phyloP scores from a whole-genome alignment of 2,329 filamentous ascomycete genomes.

The Neofusicoccum laricinum region DNA sequence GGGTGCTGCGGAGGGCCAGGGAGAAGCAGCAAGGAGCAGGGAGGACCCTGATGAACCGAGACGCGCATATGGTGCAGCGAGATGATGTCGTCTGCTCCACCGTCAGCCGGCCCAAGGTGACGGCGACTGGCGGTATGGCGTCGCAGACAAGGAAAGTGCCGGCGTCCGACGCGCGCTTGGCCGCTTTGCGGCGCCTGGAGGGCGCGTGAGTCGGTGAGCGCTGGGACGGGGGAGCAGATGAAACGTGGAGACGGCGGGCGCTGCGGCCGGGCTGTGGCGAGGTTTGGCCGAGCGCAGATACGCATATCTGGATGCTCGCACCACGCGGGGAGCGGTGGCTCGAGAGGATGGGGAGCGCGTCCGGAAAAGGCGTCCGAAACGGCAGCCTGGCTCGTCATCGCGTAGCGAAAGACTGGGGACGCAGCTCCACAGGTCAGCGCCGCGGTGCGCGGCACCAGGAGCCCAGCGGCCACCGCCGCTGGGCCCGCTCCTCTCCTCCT shows the following conservation, averaged over 20 bases:
- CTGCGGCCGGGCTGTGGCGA: neutral
- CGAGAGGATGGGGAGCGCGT: neutral
- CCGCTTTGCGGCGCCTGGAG: neutral
- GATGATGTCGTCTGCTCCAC: neutral
- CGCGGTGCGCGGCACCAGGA: too few relatives aligned
- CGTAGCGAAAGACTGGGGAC: neutral
- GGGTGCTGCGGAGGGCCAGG: neutral
- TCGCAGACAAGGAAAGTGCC: neutral
- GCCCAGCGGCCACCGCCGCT: neutral
- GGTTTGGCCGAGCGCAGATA: slow-evolving; percentile 3
- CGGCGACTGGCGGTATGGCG: neutral
- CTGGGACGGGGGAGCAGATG: neutral
- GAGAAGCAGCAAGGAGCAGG: neutral
- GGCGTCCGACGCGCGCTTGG: neutral
- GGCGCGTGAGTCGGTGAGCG: neutral
- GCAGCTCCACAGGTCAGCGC: neutral
- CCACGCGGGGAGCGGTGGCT: slow-evolving; percentile 2
- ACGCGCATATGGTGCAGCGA: neutral
- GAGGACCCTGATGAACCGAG: slow-evolving; percentile 5
- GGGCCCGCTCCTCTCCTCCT: slow-evolving; percentile 7
- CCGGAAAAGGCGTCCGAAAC: slow-evolving; percentile 2
- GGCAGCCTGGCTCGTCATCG: slow-evolving; percentile 6
- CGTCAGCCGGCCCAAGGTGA: neutral
- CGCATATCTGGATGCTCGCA: neutral
- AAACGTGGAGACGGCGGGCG: neutral